Conservation (phyloP, 75 land plant species). For the Ceratopteris richardii region DNA sequence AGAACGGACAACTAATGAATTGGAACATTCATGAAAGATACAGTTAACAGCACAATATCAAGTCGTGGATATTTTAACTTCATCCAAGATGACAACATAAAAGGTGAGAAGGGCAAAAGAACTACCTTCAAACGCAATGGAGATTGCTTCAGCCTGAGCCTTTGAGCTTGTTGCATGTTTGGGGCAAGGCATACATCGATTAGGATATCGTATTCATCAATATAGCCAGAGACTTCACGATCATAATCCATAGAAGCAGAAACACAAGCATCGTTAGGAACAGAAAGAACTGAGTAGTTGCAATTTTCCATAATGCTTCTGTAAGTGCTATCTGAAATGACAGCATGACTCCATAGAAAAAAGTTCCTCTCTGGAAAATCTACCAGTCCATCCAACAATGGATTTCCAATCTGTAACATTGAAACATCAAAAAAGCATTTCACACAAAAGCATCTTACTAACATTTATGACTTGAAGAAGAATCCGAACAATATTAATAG, state of each 20-base stretch:
- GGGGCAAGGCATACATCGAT: slow-evolving; percentile 14
- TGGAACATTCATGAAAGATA: too few species aligned
- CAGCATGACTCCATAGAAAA: slow-evolving; percentile 78
- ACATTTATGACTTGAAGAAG: too few species aligned
- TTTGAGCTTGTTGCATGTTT: slow-evolving; percentile 6
- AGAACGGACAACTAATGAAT: too few species aligned
- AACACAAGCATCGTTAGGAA: not conserved
- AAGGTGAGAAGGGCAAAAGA: too few species aligned
- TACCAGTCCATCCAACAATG: slow-evolving; percentile 58
- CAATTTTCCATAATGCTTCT: slow-evolving; percentile 42
- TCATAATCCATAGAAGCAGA: not conserved
- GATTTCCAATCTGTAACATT: slow-evolving; percentile 55
- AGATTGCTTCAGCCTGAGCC: slow-evolving; percentile 1
- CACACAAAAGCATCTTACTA: too few species aligned
- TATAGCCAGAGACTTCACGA: not conserved
- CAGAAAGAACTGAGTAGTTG: slow-evolving; percentile 33
- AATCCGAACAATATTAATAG: too few species aligned
- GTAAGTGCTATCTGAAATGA: slow-evolving; percentile 72
- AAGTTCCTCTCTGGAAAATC: slow-evolving; percentile 75
- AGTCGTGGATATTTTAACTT: too few species aligned
- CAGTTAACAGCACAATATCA: too few species aligned
- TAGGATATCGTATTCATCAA: slow-evolving; percentile 9
- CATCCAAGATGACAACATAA: too few species aligned
- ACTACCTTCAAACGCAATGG: not conserved
- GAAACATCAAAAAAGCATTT: not conserved